A percentile compares a stretch with the other conserved stretches of the same genome.
Conservation (phyloP, 495 filamentous ascomycete species). For the Elasticomyces elasticus region DNA sequence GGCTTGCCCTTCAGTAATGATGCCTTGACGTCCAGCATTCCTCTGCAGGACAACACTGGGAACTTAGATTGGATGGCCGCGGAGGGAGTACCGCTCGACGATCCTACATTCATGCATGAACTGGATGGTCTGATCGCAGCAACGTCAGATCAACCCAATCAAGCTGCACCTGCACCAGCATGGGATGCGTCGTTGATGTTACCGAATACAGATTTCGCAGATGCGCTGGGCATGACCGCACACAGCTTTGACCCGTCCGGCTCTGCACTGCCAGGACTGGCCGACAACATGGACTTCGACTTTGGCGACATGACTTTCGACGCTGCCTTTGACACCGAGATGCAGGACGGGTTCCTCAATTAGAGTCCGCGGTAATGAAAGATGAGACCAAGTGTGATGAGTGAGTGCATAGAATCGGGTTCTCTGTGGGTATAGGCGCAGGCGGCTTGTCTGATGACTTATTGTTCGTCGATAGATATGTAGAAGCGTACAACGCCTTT, state of each 20-base stretch:
- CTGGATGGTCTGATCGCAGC: conserved; percentile 8
- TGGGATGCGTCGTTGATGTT: background rate
- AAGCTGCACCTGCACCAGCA: background rate
- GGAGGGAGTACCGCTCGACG: background rate
- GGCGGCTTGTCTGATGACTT: too few species aligned
- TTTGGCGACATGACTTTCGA: conserved; percentile 11
- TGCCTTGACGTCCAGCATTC: conserved; percentile 3
- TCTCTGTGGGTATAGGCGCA: background rate
- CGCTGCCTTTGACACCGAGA: background rate
- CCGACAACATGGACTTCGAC: background rate
- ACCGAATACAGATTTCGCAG: background rate
- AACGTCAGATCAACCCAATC: background rate
- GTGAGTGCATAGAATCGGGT: background rate
- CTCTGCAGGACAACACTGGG: background rate
- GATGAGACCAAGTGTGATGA: background rate
- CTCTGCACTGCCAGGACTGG: background rate
- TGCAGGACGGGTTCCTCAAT: background rate
- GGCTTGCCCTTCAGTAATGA: conserved; percentile 9
- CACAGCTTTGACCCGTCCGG: background rate
- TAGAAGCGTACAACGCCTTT: background rate
- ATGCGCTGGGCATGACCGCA: background rate
- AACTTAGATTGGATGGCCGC: conserved; percentile 2
- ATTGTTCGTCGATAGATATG: too few species aligned
- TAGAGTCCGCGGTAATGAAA: background rate
- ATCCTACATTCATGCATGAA: background rate